Conservation (phyloP, 257 asterid species). For the Solanum pimpinellifolium region DNA sequence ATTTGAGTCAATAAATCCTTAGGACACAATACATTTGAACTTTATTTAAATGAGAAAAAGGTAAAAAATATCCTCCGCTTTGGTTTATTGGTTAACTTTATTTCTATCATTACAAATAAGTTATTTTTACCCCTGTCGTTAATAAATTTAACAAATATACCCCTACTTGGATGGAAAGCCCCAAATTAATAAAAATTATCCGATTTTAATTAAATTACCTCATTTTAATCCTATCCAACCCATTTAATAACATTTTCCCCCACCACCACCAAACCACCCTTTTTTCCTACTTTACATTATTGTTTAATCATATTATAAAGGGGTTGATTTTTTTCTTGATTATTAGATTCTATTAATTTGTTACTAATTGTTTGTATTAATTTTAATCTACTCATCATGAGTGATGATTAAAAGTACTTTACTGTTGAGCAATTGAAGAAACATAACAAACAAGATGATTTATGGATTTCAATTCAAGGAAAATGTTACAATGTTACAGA, state of each 20-base stretch:
- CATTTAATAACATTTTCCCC: too few relatives aligned
- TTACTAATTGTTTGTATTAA: background rate
- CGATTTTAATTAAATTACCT: too few relatives aligned
- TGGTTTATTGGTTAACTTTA: too few relatives aligned
- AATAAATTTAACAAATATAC: too few relatives aligned
- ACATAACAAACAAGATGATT: conserved; percentile 21
- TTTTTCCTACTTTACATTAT: background rate
- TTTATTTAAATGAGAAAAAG: too few relatives aligned
- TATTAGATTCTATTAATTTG: background rate
- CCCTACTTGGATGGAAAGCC: too few relatives aligned
- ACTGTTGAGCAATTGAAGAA: conserved; percentile 17
- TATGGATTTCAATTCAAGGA: conserved; percentile 37
- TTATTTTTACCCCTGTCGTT: too few relatives aligned
- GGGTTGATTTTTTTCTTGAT: background rate
- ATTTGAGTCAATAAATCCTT: too few relatives aligned
- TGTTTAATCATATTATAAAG: background rate
- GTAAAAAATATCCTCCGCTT: too few relatives aligned
- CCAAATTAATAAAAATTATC: too few relatives aligned
- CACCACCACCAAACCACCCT: background rate
- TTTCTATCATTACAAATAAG: too few relatives aligned
- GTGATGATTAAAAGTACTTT: conserved; percentile 14
- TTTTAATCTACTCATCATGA: background rate
- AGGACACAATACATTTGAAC: too few relatives aligned
- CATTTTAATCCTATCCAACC: fast-evolving
- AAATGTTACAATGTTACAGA: conserved; percentile 32